These are phyloP conservation scores for Glebionis coronaria DNA, from an alignment of 129 eudicot genomes.

Conservation along the genomic window DNA sequence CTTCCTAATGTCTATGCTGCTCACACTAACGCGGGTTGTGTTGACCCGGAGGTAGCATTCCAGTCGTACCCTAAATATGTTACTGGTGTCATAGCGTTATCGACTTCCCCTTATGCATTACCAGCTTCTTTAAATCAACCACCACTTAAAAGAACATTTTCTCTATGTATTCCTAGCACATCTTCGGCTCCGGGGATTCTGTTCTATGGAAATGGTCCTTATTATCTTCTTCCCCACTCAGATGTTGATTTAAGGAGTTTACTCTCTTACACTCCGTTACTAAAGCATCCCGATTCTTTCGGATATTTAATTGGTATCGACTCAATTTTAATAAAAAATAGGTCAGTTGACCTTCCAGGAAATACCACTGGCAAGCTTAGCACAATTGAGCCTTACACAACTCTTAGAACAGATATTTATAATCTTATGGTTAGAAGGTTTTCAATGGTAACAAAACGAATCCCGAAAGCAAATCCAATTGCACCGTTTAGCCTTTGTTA, in stretches of 20 bases:
- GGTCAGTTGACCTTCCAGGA: too few relatives aligned
- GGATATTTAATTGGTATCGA: too few relatives aligned
- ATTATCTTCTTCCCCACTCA: conserved; percentile 12
- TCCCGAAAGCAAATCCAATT: too few relatives aligned
- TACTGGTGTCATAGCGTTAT: conserved; percentile 37
- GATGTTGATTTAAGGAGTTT: conserved; percentile 11
- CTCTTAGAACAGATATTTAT: too few relatives aligned
- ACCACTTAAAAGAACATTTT: conserved; percentile 3
- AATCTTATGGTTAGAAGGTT: too few relatives aligned
- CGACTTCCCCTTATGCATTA: conserved; percentile 29
- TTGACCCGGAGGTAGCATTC: conserved; percentile 23
- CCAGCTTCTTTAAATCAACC: conserved; percentile 23
- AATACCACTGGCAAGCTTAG: too few relatives aligned
- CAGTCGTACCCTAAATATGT: conserved; percentile 27
- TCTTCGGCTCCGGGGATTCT: conserved; percentile 4
- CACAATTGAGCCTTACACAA: too few relatives aligned
- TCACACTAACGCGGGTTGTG: conserved; percentile 26
- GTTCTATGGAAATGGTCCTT: conserved; percentile 23
- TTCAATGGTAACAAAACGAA: too few relatives aligned
- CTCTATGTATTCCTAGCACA: conserved; percentile 17
- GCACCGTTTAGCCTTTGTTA: too few relatives aligned
- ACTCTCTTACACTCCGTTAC: conserved; percentile 19
- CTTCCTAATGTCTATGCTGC: conserved; percentile 1
- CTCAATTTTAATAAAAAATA: too few relatives aligned
- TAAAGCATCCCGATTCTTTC: background rate